A percentile compares a stretch with the other conserved stretches of the same genome.
These are phyloP conservation scores for Jacaranda copaia DNA, from an alignment of 257 asterid genomes.

Conservation along the genomic window DNA sequence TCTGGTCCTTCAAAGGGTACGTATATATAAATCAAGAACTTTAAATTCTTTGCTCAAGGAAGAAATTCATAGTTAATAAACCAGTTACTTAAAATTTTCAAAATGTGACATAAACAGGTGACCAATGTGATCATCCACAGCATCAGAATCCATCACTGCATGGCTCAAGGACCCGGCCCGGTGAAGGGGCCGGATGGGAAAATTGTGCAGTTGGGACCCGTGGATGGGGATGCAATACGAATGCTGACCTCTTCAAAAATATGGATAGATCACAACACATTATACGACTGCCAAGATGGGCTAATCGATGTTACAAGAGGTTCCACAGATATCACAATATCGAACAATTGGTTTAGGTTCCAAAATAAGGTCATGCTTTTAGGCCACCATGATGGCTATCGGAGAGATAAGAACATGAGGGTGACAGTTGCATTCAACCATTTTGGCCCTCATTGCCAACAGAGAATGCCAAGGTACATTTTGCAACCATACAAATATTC, in stretches of 20 bases:
- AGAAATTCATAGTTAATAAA: too few species aligned
- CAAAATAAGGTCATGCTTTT: constrained; percentile 87
- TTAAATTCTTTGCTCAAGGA: too few species aligned
- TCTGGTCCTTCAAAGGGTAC: constrained; percentile 62
- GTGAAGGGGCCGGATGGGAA: constrained; percentile 60
- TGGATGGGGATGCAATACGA: constrained; percentile 82
- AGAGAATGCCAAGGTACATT: constrained; percentile 85
- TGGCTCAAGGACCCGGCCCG: constrained; percentile 55
- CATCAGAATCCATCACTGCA: constrained; percentile 68
- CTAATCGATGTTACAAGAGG: constrained; percentile 84
- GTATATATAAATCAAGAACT: too few species aligned
- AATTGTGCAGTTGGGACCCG: constrained; percentile 53
- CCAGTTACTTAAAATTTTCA: too few species aligned
- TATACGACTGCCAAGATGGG: constrained; percentile 67
- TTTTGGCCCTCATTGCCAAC: constrained; percentile 80
- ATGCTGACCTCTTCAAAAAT: constrained; percentile 63
- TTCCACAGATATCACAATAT: constrained; percentile 72
- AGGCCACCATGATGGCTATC: constrained; percentile 79
- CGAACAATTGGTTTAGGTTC: constrained; percentile 76
- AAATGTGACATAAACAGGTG: constrained; percentile 43
- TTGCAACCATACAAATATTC: background rate
- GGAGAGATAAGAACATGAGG: constrained; percentile 70
- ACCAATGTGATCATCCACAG: constrained; percentile 81
- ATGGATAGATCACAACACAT: constrained; percentile 87
- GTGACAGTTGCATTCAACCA: constrained; percentile 85